phyloP scores from a whole-genome alignment of 495 filamentous ascomycete species.

The Trichoderma reesei region DNA sequence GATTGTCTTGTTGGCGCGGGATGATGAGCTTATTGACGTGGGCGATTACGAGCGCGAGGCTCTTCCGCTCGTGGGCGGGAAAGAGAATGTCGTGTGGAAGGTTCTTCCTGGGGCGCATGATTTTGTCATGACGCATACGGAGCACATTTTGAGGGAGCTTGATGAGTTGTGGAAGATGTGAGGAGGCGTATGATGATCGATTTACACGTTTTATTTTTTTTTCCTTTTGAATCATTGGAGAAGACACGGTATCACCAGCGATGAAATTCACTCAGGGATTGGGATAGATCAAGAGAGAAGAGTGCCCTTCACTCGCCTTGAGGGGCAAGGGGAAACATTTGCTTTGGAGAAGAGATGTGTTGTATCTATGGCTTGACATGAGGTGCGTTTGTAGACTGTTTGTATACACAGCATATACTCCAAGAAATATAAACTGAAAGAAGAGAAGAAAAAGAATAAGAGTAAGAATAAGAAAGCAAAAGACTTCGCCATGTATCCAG shows the following conservation, averaged over 20 bases:
- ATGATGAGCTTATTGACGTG: slow-evolving; percentile 40
- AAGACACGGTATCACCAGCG: neutral
- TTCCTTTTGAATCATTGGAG: neutral
- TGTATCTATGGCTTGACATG: neutral
- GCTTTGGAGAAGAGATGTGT: neutral
- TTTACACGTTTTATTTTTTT: neutral
- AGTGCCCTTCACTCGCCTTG: neutral
- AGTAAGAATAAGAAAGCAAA: too few species aligned
- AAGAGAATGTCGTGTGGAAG: slow-evolving; percentile 30
- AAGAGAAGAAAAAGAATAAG: neutral
- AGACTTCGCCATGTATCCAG: too few species aligned
- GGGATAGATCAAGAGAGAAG: neutral
- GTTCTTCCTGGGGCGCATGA: slow-evolving; percentile 40
- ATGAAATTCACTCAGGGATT: neutral
- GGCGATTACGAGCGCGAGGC: slow-evolving; percentile 28
- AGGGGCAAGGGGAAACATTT: neutral
- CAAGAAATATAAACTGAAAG: neutral
- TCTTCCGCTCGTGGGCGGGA: slow-evolving; percentile 28
- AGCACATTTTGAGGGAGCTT: slow-evolving; percentile 31
- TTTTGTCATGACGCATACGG: slow-evolving; percentile 37
- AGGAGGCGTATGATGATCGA: neutral
- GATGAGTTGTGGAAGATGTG: slow-evolving; percentile 26
- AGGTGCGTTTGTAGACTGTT: neutral
- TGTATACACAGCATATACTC: neutral
- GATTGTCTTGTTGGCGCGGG: slow-evolving; percentile 36